Evolutionary conservation across 1,284 basidiomycete genomes (phyloP), one percentile per base, ranked within the genome.

Genomic region (Tylopilus sp.): DNA sequence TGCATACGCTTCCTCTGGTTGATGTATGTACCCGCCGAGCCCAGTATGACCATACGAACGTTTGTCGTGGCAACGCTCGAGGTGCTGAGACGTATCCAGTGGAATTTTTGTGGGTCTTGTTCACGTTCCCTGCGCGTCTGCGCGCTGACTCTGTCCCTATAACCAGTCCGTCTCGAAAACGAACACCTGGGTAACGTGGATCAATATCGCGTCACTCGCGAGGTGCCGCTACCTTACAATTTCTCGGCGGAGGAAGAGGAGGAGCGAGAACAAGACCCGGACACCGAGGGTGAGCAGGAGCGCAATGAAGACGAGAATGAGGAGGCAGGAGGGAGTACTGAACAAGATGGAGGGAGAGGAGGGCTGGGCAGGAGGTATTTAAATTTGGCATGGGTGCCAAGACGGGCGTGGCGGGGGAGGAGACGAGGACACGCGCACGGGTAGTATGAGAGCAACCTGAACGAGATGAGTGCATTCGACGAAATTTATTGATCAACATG

Each of bases 131-230:
- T 36, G 22, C 53, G 6, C 18, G 10, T 19, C 18, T 22, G 9
- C 44, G 2, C 44, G 49, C 33, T 57, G 29, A 61, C 6, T 16
- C 29, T 9, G 19, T 8, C 44, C 24, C 57, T 57, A 33, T 47
- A 19, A 51, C 52, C 72, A 92, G 91, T 87, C 75, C 91, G 94
- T 67, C 80, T 96, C 65, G 95, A 96, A 77, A 95, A 94, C 82
- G 94, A 96, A 79, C 94, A 95, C 65, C 80, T 95, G 32, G 93
- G 93, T 79, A 94, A 95, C 74, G 86, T 92, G 76, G 93, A 95
- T 84, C 91, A 93, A 74, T 95, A 94, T 73, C 91, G 93, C n/a
- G 90, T 92, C 36, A 92, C 91, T 9, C 81, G 89, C 53, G 94
- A 95, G 72, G 88, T 94, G 3, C 92, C 92, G 0, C 79, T 95